Base-by-base conservation (phyloP, 2,329 filamentous ascomycete genomes). In the Pestalotiopsis fici region DNA sequence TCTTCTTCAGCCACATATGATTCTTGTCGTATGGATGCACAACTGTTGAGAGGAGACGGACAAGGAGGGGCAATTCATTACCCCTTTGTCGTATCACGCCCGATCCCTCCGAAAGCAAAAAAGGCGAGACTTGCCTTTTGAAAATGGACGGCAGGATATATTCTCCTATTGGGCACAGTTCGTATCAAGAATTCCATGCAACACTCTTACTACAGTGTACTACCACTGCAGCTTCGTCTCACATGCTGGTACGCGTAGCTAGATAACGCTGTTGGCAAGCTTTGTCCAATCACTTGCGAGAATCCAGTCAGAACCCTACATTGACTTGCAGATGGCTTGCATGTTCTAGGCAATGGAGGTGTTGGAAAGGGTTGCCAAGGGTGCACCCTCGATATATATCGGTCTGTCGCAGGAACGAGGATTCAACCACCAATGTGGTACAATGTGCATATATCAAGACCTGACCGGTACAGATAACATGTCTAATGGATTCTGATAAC, bases 181-280 rank as follows among this genome's bases (percentile, higher is more conserved):
- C 31, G 15, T 37, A 60, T 60, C 25, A 60, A 50, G 18, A 3
- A 50, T 50, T 18, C 43, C 15, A 50, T 50, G 43, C 43, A 50
- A 35, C 3, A n/a, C 43, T n/a, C 18, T 9, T 18, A 50, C 43
- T 21, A 50, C 7, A 15, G 7, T 50, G 43, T 18, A 50, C 21
- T 50, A 27, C 27, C 18, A 18, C 56, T 60, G 28, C 60, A 47
- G 60, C 25, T 35, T n/a, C 60, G 60, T 25, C 60, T 63, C 37
- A 63, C 60, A 63, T 63, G 60, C 60, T 63, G 37, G 31, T 7
- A 37, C 35, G 28, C 60, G 60, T 37, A 54, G 60, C 60, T 63
- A 63, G 60, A 63, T 63, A 63, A 63, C 60, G 60, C 28, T 47
- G 23, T 37, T 15, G 25, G n/a, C n/a, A 12, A 18, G 12, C 21